Conservation (phyloP, 2,329 filamentous ascomycete genomes). For the Lomentospora prolificans region DNA sequence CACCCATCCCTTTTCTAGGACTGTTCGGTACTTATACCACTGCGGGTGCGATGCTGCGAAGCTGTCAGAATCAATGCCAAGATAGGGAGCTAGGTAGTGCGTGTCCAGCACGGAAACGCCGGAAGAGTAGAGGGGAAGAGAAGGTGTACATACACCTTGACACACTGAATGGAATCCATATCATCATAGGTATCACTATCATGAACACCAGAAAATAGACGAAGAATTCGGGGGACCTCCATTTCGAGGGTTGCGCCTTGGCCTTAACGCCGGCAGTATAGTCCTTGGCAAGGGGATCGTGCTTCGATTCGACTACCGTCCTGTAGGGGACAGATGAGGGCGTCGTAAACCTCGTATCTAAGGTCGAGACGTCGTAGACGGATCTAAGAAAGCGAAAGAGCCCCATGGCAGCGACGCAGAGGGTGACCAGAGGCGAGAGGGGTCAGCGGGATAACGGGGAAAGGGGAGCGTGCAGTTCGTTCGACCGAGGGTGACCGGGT, state of each 20-base stretch:
- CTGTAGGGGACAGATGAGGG: constrained; percentile 60
- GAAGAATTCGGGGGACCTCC: constrained; percentile 79
- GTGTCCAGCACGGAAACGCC: background rate
- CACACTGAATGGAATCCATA: constrained; percentile 78
- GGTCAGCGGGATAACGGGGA: background rate
- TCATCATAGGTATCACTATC: constrained; percentile 70
- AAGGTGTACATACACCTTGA: constrained; percentile 55
- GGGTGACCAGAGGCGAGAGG: too few relatives aligned
- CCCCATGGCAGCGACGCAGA: constrained; percentile 28
- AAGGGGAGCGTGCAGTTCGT: background rate
- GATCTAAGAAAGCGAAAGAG: constrained; percentile 31
- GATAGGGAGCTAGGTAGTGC: too few relatives aligned
- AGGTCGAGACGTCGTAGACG: constrained; percentile 56
- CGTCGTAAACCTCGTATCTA: constrained; percentile 55
- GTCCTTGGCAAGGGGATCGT: constrained; percentile 28
- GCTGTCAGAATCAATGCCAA: constrained; percentile 13
- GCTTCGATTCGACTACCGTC: constrained; percentile 41
- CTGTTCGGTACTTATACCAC: constrained; percentile 62
- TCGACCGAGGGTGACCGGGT: background rate
- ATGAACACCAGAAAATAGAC: constrained; percentile 65
- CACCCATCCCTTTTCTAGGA: constrained; percentile 80
- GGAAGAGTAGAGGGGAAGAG: background rate
- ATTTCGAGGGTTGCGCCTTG: constrained; percentile 55
- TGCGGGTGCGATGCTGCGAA: constrained; percentile 67
- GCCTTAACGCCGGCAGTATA: constrained; percentile 25